Conservation (phyloP, 169 alveolate species). For the Cryptosporidium canis region DNA sequence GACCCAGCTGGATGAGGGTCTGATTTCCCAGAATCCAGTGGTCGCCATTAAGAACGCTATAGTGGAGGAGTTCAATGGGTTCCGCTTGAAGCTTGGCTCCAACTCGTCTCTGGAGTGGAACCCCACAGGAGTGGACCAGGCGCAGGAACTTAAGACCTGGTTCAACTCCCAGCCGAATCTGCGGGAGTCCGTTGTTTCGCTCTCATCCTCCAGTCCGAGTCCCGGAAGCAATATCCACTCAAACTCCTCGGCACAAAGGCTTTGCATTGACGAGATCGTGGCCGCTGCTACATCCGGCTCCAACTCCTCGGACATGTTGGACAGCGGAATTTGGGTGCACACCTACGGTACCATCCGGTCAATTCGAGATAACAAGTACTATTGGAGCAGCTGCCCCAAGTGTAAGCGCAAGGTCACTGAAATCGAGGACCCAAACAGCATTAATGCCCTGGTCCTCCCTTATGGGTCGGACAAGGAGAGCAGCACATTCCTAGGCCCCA, state of each 20-base stretch:
- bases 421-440: constrained; percentile 53
- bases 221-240: constrained; percentile 25
- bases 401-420: constrained; percentile 70
- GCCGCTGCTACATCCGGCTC: constrained; percentile 63
- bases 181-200: constrained; percentile 27
- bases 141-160: constrained; percentile 30
- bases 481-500: constrained; percentile 18
- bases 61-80: constrained; percentile 64
- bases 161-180: constrained; percentile 17
- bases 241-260: constrained; percentile 7
- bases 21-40: constrained; percentile 41
- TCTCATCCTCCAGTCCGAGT: constrained; percentile 49
- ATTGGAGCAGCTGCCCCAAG: constrained; percentile 63
- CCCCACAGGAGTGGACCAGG: constrained; percentile 26
- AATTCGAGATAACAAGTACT: constrained; percentile 54
- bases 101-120: constrained; percentile 63
- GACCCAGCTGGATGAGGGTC: constrained; percentile 35
- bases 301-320: constrained; percentile 36
- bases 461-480: constrained; percentile 15
- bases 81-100: constrained; percentile 37
- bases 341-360: constrained; percentile 58
- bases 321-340: constrained; percentile 64
- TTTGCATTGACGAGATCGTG: constrained; percentile 33
- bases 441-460: constrained; percentile 46
- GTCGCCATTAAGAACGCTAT: constrained; percentile 63